phyloP scores from a whole-genome alignment of 441 rosid species.

The Populus hybrid region DNA sequence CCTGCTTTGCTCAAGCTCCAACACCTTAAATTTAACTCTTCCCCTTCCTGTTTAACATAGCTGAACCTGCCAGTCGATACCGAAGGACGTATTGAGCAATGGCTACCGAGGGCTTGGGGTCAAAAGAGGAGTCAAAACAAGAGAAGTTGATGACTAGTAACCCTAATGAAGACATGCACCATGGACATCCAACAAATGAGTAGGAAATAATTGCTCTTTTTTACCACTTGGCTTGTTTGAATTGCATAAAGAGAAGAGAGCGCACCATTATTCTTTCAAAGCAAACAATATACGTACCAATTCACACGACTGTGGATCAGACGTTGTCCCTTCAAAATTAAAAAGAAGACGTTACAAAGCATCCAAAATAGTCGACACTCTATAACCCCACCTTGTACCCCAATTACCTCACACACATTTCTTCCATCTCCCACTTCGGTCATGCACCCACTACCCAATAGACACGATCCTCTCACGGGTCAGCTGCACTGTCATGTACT shows the following conservation, averaged over 20 bases:
- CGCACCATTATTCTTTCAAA: constrained; percentile 5
- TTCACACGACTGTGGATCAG: constrained; percentile 21
- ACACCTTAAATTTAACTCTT: background rate
- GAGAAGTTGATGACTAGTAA: constrained; percentile 32
- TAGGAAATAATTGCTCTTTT: constrained; percentile 42
- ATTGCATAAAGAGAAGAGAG: background rate
- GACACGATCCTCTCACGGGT: constrained; percentile 13
- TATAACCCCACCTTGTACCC: constrained; percentile 18
- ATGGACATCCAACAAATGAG: constrained; percentile 39
- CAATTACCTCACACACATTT: background rate
- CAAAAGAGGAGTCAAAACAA: constrained; percentile 38
- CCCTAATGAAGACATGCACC: constrained; percentile 25
- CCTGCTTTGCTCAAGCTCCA: constrained; percentile 7
- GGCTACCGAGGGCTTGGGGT: constrained; percentile 11
- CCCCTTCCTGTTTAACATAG: background rate
- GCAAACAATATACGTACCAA: constrained; percentile 13
- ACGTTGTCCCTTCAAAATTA: constrained; percentile 15
- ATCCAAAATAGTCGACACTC: constrained; percentile 32
- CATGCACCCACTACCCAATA: constrained; percentile 5
- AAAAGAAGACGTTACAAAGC: constrained; percentile 24
- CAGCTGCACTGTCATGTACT: background rate
- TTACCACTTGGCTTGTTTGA: constrained; percentile 23
- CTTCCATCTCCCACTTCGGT: background rate
- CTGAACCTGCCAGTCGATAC: constrained; percentile 12
- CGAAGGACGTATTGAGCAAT: constrained; percentile 3